A percentile compares a stretch with the other conserved stretches of the same genome.
These are phyloP conservation scores for Cercophora newfieldiana DNA, from an alignment of 495 filamentous ascomycete genomes.

Conservation along the genomic window DNA sequence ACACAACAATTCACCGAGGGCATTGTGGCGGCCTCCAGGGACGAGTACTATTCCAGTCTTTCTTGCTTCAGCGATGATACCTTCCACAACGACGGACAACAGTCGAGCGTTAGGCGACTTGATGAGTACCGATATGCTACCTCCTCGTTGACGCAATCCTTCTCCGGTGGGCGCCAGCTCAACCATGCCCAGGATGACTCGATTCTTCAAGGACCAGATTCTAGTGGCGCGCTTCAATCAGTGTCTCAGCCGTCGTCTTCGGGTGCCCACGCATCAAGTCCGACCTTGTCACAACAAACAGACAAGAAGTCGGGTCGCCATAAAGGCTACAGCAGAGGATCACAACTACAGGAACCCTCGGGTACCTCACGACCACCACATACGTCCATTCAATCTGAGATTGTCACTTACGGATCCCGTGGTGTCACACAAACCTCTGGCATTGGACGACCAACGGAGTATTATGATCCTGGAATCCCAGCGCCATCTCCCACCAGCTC, in stretches of 20 bases:
- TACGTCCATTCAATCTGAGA: not conserved
- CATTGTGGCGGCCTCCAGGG: slow-evolving; percentile 16
- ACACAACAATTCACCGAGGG: not conserved
- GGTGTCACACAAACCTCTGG: not conserved
- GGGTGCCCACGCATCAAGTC: no score
- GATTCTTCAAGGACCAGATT: not conserved
- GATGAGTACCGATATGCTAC: not conserved
- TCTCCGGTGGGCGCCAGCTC: not conserved
- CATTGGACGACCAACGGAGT: not conserved
- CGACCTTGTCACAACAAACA: no score
- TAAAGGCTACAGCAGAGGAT: not conserved
- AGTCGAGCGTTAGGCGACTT: not conserved
- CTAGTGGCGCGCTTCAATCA: not conserved
- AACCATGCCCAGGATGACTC: not conserved
- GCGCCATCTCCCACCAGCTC: not conserved
- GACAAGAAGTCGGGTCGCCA: no score
- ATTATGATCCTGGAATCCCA: not conserved
- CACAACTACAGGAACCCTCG: not conserved
- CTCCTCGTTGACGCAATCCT: not conserved
- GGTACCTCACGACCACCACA: not conserved
- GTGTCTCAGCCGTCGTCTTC: no score
- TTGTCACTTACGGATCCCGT: not conserved
- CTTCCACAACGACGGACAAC: not conserved
- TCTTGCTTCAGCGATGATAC: not conserved
- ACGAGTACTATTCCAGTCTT: slow-evolving; percentile 19